Conservation (phyloP, 805 yeast species). For the Wickerhamomyces strasburgensis region DNA sequence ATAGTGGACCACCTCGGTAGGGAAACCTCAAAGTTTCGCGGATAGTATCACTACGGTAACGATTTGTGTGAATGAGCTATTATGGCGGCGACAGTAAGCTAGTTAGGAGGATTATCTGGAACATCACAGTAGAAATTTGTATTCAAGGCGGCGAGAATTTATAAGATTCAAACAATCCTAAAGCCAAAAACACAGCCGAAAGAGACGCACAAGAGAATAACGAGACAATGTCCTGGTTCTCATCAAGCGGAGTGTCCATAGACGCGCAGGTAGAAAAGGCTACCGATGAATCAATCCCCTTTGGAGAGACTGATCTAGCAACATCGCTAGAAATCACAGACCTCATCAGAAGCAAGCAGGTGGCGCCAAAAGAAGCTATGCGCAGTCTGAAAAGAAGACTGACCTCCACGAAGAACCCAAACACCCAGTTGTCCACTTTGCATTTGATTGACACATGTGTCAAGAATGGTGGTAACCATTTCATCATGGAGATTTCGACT, state of each 20-base stretch:
- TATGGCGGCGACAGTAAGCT: too few species aligned
- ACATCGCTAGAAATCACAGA: constrained; percentile 84
- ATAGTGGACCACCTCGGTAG: too few species aligned
- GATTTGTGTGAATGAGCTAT: too few species aligned
- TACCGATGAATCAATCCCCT: constrained; percentile 85
- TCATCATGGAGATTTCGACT: constrained; percentile 70
- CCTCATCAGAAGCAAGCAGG: constrained; percentile 72
- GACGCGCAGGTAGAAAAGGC: constrained; percentile 69
- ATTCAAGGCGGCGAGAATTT: neutral
- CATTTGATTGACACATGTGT: constrained; percentile 81
- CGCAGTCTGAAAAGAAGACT: constrained; percentile 74
- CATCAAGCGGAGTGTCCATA: constrained; percentile 10
- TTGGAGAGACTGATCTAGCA: constrained; percentile 78
- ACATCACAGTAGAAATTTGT: too few species aligned
- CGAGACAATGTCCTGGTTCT: constrained; percentile 26
- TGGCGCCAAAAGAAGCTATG: constrained; percentile 80
- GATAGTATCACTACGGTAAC: too few species aligned
- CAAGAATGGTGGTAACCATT: constrained; percentile 88
- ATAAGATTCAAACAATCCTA: neutral
- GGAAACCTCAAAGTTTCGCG: too few species aligned
- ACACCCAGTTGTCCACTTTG: constrained; percentile 68
- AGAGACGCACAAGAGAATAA: neutral
- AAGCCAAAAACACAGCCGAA: neutral
- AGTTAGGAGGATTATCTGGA: too few species aligned
- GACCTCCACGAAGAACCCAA: constrained; percentile 64